A percentile compares a stretch with the other conserved stretches of the same genome.
Conservation (phyloP, 768 basidiomycete species). For the Psilocybe subaeruginosa region DNA sequence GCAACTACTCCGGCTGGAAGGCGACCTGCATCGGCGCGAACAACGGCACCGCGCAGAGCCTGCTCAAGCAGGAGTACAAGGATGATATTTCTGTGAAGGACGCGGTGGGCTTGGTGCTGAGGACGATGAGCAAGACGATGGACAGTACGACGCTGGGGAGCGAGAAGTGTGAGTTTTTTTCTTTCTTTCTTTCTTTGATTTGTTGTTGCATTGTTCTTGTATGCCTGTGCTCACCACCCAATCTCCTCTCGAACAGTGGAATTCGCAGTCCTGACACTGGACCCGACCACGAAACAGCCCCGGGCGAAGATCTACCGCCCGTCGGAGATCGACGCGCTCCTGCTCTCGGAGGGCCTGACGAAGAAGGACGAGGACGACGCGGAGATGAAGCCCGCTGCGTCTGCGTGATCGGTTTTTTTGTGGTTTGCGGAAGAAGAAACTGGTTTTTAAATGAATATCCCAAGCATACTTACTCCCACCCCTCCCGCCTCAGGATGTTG, state of each 20-base stretch:
- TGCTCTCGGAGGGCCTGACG: slow-evolving; percentile 77
- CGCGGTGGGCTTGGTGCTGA: slow-evolving; percentile 88
- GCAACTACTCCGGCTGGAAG: slow-evolving; percentile 98
- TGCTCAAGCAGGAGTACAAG: slow-evolving; percentile 98
- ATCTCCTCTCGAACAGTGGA: slow-evolving; percentile 63
- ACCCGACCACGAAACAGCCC: slow-evolving; percentile 74
- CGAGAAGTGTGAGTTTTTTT: slow-evolving; percentile 90
- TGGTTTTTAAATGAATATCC: too few species aligned
- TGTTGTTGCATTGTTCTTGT: too few species aligned
- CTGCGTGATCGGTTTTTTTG: not conserved
- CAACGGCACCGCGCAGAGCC: slow-evolving; percentile 92
- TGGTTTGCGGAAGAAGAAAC: slow-evolving; percentile 10
- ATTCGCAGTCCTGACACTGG: slow-evolving; percentile 91
- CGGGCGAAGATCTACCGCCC: slow-evolving; percentile 92
- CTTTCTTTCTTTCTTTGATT: too few species aligned
- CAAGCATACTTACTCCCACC: too few species aligned
- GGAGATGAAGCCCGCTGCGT: slow-evolving; percentile 67
- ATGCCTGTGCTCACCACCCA: not conserved
- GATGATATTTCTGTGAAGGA: slow-evolving; percentile 92
- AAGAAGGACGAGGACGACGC: slow-evolving; percentile 82
- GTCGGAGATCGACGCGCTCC: slow-evolving; percentile 82
- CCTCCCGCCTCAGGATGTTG: too few species aligned
- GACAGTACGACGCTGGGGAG: slow-evolving; percentile 95
- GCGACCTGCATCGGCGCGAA: slow-evolving; percentile 99
- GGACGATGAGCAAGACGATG: slow-evolving; percentile 99